Evolutionary conservation across 1,284 basidiomycete species (phyloP).

Genomic region (Xerocomus nothofagi): DNA sequence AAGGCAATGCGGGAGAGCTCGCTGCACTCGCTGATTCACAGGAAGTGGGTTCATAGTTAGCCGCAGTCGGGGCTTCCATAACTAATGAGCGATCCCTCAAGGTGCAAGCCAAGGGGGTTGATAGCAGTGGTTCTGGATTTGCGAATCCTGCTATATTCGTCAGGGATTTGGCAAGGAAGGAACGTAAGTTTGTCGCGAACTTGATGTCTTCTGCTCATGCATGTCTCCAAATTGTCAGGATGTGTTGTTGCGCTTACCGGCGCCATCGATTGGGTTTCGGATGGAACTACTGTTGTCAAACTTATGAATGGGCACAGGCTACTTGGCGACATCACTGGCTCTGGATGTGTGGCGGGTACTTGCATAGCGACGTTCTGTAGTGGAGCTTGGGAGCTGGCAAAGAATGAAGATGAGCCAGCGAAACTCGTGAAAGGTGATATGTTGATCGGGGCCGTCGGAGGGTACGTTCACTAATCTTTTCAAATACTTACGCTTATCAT

Average conservation of each 20-base stretch:
- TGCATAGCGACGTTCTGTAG: conserved; percentile 78
- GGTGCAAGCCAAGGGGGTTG: conserved; percentile 86
- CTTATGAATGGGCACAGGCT: conserved; percentile 77
- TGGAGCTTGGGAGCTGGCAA: conserved; percentile 48
- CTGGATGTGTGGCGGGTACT: conserved; percentile 87
- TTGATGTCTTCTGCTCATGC: neutral
- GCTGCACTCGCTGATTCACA: conserved; percentile 70
- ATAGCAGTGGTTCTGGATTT: conserved; percentile 79
- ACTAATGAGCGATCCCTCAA: conserved; percentile 2
- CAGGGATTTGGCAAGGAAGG: conserved; percentile 66
- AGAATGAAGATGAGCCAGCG: conserved; percentile 28
- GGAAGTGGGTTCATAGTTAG: conserved; percentile 51
- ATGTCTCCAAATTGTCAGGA: conserved; percentile 43
- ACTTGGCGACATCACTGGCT: conserved; percentile 84
- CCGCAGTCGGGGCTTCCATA: neutral
- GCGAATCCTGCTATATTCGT: conserved; percentile 75
- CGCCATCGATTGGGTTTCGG: conserved; percentile 81
- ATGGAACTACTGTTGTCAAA: conserved; percentile 70
- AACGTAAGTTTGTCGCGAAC: conserved; percentile 52
- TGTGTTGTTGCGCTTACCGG: conserved; percentile 87
- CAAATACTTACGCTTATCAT: conserved; percentile 10
- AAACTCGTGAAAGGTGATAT: conserved; percentile 68
- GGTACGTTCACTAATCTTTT: conserved; percentile 46
- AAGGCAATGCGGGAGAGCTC: conserved; percentile 94
- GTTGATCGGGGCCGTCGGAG: conserved; percentile 73